Evolutionary conservation across 2,329 filamentous ascomycete species (phyloP).

Genomic region (Microsporum audouinii): DNA sequence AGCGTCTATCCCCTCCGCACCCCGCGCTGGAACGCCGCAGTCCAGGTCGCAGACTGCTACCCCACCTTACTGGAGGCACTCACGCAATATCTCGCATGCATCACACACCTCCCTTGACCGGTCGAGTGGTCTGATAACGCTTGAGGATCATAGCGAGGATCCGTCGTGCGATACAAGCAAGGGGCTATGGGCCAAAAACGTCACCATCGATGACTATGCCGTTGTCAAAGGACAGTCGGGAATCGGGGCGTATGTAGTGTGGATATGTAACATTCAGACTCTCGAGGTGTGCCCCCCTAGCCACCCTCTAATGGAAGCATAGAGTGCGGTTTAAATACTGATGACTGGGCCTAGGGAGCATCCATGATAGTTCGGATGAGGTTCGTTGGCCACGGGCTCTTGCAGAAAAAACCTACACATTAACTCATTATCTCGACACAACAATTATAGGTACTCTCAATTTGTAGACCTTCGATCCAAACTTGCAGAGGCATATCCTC

Average conservation of each 20-base stretch:
- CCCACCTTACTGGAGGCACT: conserved; percentile 38
- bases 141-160: conserved; percentile 55
- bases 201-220: conserved; percentile 51
- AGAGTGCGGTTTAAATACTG: conserved; percentile 9
- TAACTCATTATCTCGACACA: background rate
- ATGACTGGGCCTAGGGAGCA: conserved; percentile 35
- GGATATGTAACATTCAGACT: conserved; percentile 81
- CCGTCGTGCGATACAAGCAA: conserved; percentile 44
- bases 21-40: conserved; percentile 10
- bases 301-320: conserved; percentile 1
- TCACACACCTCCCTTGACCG: conserved; percentile 30
- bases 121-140: conserved; percentile 40
- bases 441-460: conserved; percentile 63
- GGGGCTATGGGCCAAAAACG: conserved; percentile 51
- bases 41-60: conserved; percentile 11
- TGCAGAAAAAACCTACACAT: background rate
- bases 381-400: conserved; percentile 15
- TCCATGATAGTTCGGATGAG: conserved; percentile 50
- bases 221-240: conserved; percentile 49
- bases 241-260: conserved; percentile 86
- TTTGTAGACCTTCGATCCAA: conserved; percentile 71
- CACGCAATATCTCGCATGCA: conserved; percentile 30
- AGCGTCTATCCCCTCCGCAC: conserved; percentile 9
- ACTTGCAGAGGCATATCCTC: conserved; percentile 69
- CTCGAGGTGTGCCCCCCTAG: conserved; percentile 52